phyloP scores from a whole-genome alignment of 1,284 basidiomycete genomes.

The Exobasidium rhododendri region DNA sequence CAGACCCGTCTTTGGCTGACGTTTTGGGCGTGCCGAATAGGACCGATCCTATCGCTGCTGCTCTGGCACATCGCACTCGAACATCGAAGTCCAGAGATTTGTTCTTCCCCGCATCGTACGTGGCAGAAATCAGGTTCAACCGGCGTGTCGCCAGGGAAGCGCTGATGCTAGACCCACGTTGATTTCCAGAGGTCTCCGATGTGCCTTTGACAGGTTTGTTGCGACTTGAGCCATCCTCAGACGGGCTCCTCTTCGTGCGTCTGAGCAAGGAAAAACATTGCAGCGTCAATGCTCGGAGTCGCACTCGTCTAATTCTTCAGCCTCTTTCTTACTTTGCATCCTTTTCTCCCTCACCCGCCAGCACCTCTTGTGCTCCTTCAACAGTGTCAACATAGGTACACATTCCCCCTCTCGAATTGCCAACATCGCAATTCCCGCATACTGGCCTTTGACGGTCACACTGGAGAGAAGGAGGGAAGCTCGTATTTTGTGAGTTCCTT shows the following conservation, averaged over 20 bases:
- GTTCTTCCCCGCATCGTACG: slow-evolving; percentile 26
- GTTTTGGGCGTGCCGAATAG: slow-evolving; percentile 18
- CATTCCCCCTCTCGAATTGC: slow-evolving; percentile 29
- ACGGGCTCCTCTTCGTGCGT: slow-evolving; percentile 1
- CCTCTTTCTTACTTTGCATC: neutral
- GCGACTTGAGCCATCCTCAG: slow-evolving; percentile 1
- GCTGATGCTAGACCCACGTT: neutral
- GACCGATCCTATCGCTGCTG: slow-evolving; percentile 39
- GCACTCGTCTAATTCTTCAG: neutral
- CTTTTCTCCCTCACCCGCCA: neutral
- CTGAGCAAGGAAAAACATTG: neutral
- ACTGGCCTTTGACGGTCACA: slow-evolving; percentile 45
- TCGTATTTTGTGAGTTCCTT: neutral
- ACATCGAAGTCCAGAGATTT: slow-evolving; percentile 33
- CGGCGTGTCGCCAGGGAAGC: neutral
- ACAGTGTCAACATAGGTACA: slow-evolving; percentile 39
- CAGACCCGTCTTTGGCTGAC: neutral
- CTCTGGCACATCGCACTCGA: slow-evolving; percentile 39
- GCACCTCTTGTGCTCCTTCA: slow-evolving; percentile 3
- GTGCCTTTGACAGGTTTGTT: neutral
- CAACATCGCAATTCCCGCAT: slow-evolving; percentile 36
- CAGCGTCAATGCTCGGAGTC: neutral
- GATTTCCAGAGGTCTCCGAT: neutral
- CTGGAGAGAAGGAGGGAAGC: slow-evolving; percentile 12
- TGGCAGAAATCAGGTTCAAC: slow-evolving; percentile 15